Evolutionary conservation across 352 stramenopile species (phyloP).

Genomic region (Phytophthora pisi): DNA sequence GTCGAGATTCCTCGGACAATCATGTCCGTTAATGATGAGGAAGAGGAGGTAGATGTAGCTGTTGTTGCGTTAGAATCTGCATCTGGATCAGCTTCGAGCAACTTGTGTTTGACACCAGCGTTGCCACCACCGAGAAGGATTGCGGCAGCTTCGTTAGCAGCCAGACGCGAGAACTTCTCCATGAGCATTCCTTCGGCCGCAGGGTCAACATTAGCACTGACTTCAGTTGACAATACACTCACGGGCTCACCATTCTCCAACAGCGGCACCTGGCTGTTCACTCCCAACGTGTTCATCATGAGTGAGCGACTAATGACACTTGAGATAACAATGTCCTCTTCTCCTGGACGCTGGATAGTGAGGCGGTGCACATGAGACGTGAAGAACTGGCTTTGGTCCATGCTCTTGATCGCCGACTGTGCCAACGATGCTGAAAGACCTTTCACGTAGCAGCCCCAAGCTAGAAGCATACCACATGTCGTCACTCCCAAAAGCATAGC

Average conservation of each 20-base stretch:
- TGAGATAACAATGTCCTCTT: conserved; percentile 80
- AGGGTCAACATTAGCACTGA: conserved; percentile 41
- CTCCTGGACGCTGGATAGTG: conserved; percentile 66
- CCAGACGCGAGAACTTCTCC: conserved; percentile 69
- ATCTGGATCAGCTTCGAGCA: conserved; percentile 47
- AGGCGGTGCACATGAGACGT: conserved; percentile 70
- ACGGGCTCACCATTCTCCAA: conserved; percentile 55
- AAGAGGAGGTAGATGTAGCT: conserved; percentile 14
- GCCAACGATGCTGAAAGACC: conserved; percentile 70
- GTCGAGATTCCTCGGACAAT: conserved; percentile 29
- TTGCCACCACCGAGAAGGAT: conserved; percentile 41
- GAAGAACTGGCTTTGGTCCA: conserved; percentile 69
- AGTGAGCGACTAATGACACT: conserved; percentile 70
- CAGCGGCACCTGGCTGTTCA: conserved; percentile 39
- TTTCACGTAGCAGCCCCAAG: conserved; percentile 80
- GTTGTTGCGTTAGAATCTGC: conserved; percentile 36
- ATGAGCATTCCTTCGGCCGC: conserved; percentile 63
- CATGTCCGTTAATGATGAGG: conserved; percentile 31
- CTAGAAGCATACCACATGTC: conserved; percentile 55
- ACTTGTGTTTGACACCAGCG: conserved; percentile 34
- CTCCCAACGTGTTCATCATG: conserved; percentile 53
- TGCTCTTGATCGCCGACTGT: conserved; percentile 64
- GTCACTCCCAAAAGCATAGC: conserved; percentile 60
- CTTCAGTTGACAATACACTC: conserved; percentile 34
- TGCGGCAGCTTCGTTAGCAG: conserved; percentile 52